Base-by-base conservation (phyloP, 352 stramenopile species). In the Globisporangium nodosum region DNA sequence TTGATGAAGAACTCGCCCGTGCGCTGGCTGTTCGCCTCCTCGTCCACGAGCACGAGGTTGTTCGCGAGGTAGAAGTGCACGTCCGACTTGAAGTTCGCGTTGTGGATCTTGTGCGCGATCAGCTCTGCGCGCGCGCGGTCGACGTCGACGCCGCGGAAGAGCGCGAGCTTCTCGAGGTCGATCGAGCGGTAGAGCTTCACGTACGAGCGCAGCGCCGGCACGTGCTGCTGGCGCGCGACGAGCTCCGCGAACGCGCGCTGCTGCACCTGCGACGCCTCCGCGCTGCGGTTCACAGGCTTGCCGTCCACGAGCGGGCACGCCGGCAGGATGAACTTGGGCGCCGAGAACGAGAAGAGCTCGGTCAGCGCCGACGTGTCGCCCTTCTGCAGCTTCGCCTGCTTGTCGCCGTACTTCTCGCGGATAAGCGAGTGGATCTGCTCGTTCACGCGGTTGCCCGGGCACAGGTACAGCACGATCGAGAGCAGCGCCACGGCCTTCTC, bases 141-240 rank as follows among this genome's bases (percentile, higher is more conserved):
- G 1, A 81, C 63, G 45, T 90, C 82, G 52, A 95, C 73, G 52
- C 81, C 85, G 37, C 83, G 83, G 77, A 98, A 98, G 43, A 77
- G 74, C 20, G 90, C 90, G 27, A 99, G 81, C 77, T 99, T 99
- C 42, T 82, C 84, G 39, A 98, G 70, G 43, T 86, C 81, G 69
- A 99, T 97, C 49, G 92, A 97, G 7, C 93, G 97, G 78, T 99
- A 99, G 7, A 99, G 76, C 66, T 97, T 98, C 66, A 99, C 83
- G 79, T 97, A 98, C 51, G 90, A 97, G 55, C 94, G 76, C 50
- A 99, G 81, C 63, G 92, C 94, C 47, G 88, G 78, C 54, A 98
- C 82, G 54, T 87, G 83, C 58, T 87, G 70, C 68, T 98, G 88
- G 45, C 81, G 74, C 35, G 70, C 61, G 48, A 98, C 92, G 73